A percentile compares a stretch with the other conserved stretches of the same genome.
Conservation (phyloP, 306 rosid genomes). For the Gillenia trifoliata region DNA sequence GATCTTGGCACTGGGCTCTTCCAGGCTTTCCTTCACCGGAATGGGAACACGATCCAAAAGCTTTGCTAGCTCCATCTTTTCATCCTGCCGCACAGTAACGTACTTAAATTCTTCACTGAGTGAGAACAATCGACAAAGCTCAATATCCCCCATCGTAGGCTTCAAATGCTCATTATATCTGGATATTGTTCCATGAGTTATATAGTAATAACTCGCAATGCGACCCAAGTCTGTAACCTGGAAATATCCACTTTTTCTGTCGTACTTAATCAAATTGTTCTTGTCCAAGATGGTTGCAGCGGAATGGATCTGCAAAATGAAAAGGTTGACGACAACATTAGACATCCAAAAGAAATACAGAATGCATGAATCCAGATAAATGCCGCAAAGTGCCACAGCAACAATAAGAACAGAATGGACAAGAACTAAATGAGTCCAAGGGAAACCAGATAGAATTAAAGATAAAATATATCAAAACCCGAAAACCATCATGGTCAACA, state of each 20-base stretch:
- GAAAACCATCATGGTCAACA: not conserved
- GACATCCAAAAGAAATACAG: conserved; percentile 1
- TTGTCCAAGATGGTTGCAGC: conserved; percentile 82
- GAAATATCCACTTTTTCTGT: conserved; percentile 90
- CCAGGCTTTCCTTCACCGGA: conserved; percentile 93
- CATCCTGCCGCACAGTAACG: conserved; percentile 89
- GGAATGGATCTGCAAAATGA: conserved; percentile 70
- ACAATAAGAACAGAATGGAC: not conserved
- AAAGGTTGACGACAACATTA: conserved; percentile 9
- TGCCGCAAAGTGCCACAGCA: not conserved
- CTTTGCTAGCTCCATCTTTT: conserved; percentile 88
- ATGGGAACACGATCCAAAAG: conserved; percentile 90
- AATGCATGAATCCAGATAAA: not conserved
- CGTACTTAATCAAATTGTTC: conserved; percentile 88
- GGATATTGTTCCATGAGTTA: conserved; percentile 89
- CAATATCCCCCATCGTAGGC: conserved; percentile 95
- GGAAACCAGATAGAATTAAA: not conserved
- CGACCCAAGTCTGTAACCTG: conserved; percentile 98
- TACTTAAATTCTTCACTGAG: conserved; percentile 95
- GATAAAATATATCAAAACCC: not conserved
- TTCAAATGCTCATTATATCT: conserved; percentile 92
- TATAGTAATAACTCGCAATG: conserved; percentile 91
- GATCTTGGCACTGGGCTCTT: conserved; percentile 97
- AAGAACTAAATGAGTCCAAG: not conserved
- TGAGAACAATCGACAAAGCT: conserved; percentile 85